Evolutionary conservation across 2,329 filamentous ascomycete species (phyloP).

Genomic region (Malbranchea zuffiana): DNA sequence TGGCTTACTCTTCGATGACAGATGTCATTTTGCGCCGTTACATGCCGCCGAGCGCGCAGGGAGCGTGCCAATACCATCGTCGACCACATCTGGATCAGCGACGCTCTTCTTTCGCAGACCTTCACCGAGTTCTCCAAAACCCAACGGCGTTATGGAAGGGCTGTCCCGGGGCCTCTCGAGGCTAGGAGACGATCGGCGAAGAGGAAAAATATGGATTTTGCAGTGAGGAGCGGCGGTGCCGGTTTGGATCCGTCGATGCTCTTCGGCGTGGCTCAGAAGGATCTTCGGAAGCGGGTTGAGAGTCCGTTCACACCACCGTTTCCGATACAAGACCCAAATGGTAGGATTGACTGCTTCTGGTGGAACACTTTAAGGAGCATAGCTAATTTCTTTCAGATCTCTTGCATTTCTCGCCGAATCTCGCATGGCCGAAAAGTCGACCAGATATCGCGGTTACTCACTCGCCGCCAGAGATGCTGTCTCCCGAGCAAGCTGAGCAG

Average conservation of each 20-base stretch:
- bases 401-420: too few species aligned
- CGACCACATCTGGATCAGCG: slow-evolving; percentile 38
- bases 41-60: slow-evolving; percentile 29
- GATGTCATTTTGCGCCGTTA: slow-evolving; percentile 36
- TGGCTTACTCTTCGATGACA: slow-evolving; percentile 2
- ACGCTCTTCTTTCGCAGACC: slow-evolving; percentile 34
- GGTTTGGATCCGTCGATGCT: slow-evolving; percentile 32
- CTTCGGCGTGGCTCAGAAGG: slow-evolving; percentile 31
- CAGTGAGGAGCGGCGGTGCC: slow-evolving; percentile 23
- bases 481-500: background rate
- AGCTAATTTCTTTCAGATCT: too few species aligned
- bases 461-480: too few species aligned
- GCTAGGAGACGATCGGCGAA: slow-evolving; percentile 46
- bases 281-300: background rate
- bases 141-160: slow-evolving; percentile 47
- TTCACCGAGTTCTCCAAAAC: slow-evolving; percentile 40
- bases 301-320: slow-evolving; percentile 4
- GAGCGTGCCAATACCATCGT: slow-evolving; percentile 15
- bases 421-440: too few species aligned
- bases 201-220: slow-evolving; percentile 44
- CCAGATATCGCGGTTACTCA: too few species aligned
- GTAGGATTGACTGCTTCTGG: too few species aligned
- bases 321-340: too few species aligned
- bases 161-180: slow-evolving; percentile 53
- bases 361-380: too few species aligned